Base-by-base conservation (phyloP, 2,329 filamentous ascomycete species). In the Tolypocladium tundrense region DNA sequence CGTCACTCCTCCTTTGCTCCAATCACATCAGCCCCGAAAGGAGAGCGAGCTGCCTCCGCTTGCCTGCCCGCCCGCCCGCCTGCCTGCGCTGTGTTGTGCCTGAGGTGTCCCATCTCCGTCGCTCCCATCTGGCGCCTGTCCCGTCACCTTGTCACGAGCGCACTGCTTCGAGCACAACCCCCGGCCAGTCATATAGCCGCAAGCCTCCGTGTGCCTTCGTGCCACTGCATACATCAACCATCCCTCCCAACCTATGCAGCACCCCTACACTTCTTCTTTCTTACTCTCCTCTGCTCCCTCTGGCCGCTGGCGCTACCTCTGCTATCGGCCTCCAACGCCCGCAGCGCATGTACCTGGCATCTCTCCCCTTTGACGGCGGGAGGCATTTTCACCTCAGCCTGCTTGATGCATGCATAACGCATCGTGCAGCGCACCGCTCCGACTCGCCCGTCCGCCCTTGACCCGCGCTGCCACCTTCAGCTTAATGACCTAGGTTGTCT, bases 381-480 rank as follows among this genome's bases (percentile, higher is more conserved):
- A 57, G 56, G 56, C 56, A 57, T 57, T 57, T 57, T 57, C 56
- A 54, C 40, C 56, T 53, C 56, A 45, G 51, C 33, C 52, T 57
- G 52, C 56, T 54, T 54, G 56, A 54, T 57, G 56, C 56, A 57
- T 57, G 56, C 51, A 54, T 54, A 21, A 52, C 54, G 56, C 56
- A 53, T 57, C 52, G 35, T 57, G 56, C 56, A 57, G 56, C 56
- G 50, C 51, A 45, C 51, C 33, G 56, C 51, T 40, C 41, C 56
- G 51, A 57, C 41, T 54, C 40, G 56, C 48, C 50, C 56, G 31
- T 45, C 27, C 24, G 35, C 39, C 39, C 53, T 57, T 57, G 37
- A 37, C 56, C 40, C 33, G 56, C 45, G n/a, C 48, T 54, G 52
- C 52, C 51, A 35, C 41, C 56, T 45, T 54, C 51, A 57, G 50